Conservation (phyloP, 768 basidiomycete genomes). For the Mycena crocata region DNA sequence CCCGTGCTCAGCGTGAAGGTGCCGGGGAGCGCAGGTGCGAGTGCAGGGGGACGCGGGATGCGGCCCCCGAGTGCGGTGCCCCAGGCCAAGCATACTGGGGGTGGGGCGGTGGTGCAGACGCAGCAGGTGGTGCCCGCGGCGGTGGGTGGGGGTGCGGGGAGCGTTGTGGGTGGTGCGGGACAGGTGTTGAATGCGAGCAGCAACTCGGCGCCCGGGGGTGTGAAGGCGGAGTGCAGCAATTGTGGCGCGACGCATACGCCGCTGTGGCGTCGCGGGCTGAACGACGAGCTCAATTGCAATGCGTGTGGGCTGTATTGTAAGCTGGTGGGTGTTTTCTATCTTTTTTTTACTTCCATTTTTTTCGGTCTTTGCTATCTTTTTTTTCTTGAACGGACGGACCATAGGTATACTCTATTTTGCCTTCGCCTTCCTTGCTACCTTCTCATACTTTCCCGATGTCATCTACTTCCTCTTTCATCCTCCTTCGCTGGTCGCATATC, state of each 20-base stretch:
- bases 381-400: not conserved
- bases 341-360: conserved; percentile 4
- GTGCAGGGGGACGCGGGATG: conserved; percentile 18
- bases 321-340: conserved; percentile 60
- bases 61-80: conserved; percentile 15
- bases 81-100: not conserved
- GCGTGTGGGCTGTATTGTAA: conserved; percentile 92
- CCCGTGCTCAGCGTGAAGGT: conserved; percentile 28
- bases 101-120: conserved; percentile 15
- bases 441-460: not conserved
- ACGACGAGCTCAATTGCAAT: conserved; percentile 91
- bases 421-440: too few species aligned
- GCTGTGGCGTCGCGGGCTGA: conserved; percentile 86
- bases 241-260: conserved; percentile 92
- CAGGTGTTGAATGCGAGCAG: conserved; percentile 2
- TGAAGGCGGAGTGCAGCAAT: conserved; percentile 89
- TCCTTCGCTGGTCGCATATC: not conserved
- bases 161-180: not conserved
- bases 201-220: conserved; percentile 64
- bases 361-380: conserved; percentile 19
- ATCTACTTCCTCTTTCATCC: not conserved
- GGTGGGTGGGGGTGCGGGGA: not conserved
- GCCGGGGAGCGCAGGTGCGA: conserved; percentile 8
- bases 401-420: not conserved
- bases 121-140: not conserved